Evolutionary conservation across 306 rosid species (phyloP).

Genomic region (Sicyos baderoa): DNA sequence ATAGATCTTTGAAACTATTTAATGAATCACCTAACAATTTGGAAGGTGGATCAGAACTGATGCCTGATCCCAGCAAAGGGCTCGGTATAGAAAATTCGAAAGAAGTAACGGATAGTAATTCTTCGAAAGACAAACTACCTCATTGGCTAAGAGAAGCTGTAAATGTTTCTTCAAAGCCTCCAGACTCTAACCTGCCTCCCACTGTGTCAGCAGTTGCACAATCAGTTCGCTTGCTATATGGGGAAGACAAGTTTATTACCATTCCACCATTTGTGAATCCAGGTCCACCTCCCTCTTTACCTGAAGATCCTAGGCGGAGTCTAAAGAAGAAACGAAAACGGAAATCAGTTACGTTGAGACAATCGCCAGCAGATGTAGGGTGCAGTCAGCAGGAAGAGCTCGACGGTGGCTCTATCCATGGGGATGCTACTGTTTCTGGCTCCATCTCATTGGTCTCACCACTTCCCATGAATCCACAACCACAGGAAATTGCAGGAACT

Average conservation of each 20-base stretch:
- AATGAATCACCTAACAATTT: constrained; percentile 33
- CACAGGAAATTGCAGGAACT: constrained; percentile 34
- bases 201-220: constrained; percentile 83
- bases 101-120: constrained; percentile 53
- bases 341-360: constrained; percentile 37
- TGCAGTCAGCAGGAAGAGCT: constrained; percentile 34
- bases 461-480: constrained; percentile 46
- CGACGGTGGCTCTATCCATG: constrained; percentile 24
- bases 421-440: constrained; percentile 52
- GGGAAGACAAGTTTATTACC: constrained; percentile 55
- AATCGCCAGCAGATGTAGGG: constrained; percentile 38
- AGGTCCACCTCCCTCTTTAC: constrained; percentile 73
- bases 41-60: constrained; percentile 44
- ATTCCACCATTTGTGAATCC: constrained; percentile 95
- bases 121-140: constrained; percentile 78
- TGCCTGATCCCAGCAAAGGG: constrained; percentile 41
- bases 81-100: constrained; percentile 29
- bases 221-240: constrained; percentile 79
- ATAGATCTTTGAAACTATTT: constrained; percentile 43
- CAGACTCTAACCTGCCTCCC: constrained; percentile 79
- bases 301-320: constrained; percentile 78
- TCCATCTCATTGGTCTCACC: constrained; percentile 50
- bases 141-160: constrained; percentile 99
- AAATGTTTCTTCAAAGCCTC: constrained; percentile 53
- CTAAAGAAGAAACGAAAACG: constrained; percentile 61